phyloP scores from a whole-genome alignment of 148 eudicot genomes.

The Rheum nobile region DNA sequence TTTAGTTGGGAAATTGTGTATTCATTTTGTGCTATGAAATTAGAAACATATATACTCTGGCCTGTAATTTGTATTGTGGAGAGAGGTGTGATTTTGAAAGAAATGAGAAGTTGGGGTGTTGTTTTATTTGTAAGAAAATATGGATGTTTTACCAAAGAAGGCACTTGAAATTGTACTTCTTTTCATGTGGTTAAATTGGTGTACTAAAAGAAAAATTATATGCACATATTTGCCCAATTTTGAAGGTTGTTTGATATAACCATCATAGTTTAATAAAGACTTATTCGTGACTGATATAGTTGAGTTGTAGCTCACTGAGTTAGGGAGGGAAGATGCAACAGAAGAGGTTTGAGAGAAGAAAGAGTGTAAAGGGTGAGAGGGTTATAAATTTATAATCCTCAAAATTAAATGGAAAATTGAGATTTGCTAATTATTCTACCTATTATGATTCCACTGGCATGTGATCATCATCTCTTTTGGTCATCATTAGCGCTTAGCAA shows the following conservation, averaged over 20 bases:
- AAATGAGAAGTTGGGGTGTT: background rate
- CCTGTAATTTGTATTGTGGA: background rate
- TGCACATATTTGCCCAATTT: too few relatives aligned
- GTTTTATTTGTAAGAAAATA: too few relatives aligned
- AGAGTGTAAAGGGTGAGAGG: background rate
- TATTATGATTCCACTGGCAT: background rate
- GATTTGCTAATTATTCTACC: too few relatives aligned
- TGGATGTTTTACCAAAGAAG: too few relatives aligned
- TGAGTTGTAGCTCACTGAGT: background rate
- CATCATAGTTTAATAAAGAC: background rate
- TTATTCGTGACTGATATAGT: background rate
- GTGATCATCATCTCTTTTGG: too few relatives aligned
- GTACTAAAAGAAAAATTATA: background rate
- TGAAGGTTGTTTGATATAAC: background rate
- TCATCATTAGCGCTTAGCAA: background rate
- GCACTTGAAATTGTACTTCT: background rate
- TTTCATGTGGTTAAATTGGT: background rate
- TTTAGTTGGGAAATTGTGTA: too few relatives aligned
- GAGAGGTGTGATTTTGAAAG: background rate
- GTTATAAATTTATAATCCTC: background rate
- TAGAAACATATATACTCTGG: too few relatives aligned
- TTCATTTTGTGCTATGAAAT: too few relatives aligned
- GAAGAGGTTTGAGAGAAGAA: background rate
- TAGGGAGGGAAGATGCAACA: background rate
- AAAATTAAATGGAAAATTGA: background rate